These are phyloP conservation scores for Kappamyces sp. DNA, from an alignment of 192 early-diverging fungal species.

Conservation along the genomic window DNA sequence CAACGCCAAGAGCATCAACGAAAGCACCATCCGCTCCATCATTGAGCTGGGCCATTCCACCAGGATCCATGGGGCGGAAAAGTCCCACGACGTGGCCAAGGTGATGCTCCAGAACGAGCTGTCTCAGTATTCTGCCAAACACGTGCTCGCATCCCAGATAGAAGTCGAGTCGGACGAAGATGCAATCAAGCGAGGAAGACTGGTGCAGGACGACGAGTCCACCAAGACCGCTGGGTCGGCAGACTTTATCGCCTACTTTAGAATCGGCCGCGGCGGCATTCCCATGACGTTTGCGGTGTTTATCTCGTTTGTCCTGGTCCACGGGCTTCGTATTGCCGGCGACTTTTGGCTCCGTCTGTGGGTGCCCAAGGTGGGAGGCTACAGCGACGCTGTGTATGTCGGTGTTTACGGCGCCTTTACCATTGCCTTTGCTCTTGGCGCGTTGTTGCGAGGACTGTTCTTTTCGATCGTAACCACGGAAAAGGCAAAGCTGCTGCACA, in stretches of 20 bases:
- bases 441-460: constrained; percentile 45
- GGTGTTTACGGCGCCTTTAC: constrained; percentile 54
- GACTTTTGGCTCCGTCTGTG: constrained; percentile 39
- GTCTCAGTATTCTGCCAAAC: constrained; percentile 48
- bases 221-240: constrained; percentile 23
- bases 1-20: constrained; percentile 47
- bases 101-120: constrained; percentile 54
- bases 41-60: constrained; percentile 48
- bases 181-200: constrained; percentile 11
- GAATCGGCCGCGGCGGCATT: constrained; percentile 27
- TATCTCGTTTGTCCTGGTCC: constrained; percentile 51
- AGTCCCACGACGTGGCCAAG: constrained; percentile 45
- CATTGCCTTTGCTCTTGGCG: constrained; percentile 43
- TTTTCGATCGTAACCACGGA: constrained; percentile 40
- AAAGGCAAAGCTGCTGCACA: constrained; percentile 46
- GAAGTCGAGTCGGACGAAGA: constrained; percentile 32
- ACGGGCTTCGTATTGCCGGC: constrained; percentile 51
- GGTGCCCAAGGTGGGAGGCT: constrained; percentile 37
- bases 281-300: constrained; percentile 31
- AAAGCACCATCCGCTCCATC: constrained; percentile 51
- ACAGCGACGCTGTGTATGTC: constrained; percentile 39
- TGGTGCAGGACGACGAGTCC: constrained; percentile 30
- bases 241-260: constrained; percentile 31
- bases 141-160: not conserved
- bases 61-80: constrained; percentile 42